Percentiles rank a stretch among this genome's conserved stretches.
phyloP scores from a whole-genome alignment of 441 rosid genomes.

The Jatropha podagrica region DNA sequence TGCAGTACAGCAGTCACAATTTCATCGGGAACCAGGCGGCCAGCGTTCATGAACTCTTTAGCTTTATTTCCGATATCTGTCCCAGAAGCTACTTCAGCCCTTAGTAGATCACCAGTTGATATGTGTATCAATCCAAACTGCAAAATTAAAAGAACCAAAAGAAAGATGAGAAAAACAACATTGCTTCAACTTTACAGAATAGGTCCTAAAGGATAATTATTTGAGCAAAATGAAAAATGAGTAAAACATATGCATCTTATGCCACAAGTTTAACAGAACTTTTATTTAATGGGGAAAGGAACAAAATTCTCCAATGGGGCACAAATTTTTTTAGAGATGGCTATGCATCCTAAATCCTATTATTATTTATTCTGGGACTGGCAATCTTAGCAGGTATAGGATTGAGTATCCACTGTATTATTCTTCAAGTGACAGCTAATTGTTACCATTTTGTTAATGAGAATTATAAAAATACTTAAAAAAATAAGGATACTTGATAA shows the following conservation, averaged over 20 bases:
- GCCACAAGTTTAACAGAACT: neutral
- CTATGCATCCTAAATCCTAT: neutral
- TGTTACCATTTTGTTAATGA: neutral
- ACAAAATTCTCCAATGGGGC: neutral
- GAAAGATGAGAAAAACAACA: neutral
- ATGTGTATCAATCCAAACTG: slow-evolving; percentile 94
- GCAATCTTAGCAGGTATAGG: neutral
- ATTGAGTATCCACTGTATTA: neutral
- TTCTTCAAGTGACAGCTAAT: neutral
- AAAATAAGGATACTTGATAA: neutral
- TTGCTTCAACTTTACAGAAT: neutral
- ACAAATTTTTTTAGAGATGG: neutral
- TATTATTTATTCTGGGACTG: neutral
- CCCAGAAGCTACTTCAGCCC: slow-evolving; percentile 77
- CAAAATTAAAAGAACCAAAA: slow-evolving; percentile 17
- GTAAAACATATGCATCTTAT: neutral
- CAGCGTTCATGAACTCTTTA: slow-evolving; percentile 78
- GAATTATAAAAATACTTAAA: neutral
- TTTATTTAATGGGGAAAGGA: neutral
- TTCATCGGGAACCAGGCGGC: slow-evolving; percentile 85
- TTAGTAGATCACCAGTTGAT: slow-evolving; percentile 88
- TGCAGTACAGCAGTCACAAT: slow-evolving; percentile 66
- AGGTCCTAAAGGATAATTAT: neutral
- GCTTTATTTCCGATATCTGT: slow-evolving; percentile 80
- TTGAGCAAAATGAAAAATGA: neutral